A percentile compares a stretch with the other conserved stretches of the same genome.
These are phyloP conservation scores for Austropuccinia psidii DNA, from an alignment of 1,284 basidiomycete genomes.

Conservation along the genomic window DNA sequence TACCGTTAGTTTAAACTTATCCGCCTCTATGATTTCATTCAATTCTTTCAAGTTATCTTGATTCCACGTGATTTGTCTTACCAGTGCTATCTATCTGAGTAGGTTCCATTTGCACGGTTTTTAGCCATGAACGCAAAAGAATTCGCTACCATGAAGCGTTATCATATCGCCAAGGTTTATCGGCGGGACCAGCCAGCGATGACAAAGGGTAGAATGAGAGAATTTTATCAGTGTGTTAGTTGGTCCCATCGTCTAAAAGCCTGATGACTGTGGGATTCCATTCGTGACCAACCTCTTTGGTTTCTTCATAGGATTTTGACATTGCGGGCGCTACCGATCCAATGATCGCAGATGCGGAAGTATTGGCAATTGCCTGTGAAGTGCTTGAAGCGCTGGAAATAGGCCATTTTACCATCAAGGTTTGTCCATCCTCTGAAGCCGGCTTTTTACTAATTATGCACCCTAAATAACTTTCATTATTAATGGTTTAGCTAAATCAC, in stretches of 20 bases:
- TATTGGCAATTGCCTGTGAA: conserved; percentile 74
- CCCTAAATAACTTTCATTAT: neutral
- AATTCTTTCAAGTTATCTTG: neutral
- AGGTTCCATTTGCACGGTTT: conserved; percentile 85
- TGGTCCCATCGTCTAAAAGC: neutral
- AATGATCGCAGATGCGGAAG: conserved; percentile 95
- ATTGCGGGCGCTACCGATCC: conserved; percentile 79
- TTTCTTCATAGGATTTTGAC: conserved; percentile 72
- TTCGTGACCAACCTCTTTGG: neutral
- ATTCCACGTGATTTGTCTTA: neutral
- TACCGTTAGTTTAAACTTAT: conserved; percentile 56
- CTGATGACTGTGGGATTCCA: neutral
- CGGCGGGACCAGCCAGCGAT: conserved; percentile 93
- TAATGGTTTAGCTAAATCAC: conserved; percentile 67
- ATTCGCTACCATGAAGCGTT: conserved; percentile 65
- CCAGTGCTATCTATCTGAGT: neutral
- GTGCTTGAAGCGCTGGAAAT: conserved; percentile 76
- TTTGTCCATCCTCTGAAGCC: conserved; percentile 46
- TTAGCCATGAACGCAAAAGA: conserved; percentile 84
- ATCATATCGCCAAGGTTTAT: conserved; percentile 98
- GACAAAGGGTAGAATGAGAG: conserved; percentile 95
- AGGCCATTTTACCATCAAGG: conserved; percentile 90
- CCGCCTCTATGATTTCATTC: neutral
- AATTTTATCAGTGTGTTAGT: conserved; percentile 93
- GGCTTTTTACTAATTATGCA: neutral